Evolutionary conservation across 202 grass and related monocot species (phyloP).

Genomic region (Sporobolus alterniflorus): DNA sequence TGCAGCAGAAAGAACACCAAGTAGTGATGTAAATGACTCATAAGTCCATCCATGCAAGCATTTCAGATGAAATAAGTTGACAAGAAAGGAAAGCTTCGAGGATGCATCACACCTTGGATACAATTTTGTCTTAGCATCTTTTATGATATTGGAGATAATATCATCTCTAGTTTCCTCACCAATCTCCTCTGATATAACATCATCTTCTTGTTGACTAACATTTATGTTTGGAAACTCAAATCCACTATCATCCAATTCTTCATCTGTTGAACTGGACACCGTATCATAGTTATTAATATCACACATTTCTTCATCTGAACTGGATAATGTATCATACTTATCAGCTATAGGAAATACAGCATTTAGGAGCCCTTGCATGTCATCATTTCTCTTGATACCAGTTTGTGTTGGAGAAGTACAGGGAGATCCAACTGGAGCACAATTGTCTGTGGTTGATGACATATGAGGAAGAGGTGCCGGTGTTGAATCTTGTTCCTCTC

Average conservation of each 20-base stretch:
- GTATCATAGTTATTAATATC: background rate
- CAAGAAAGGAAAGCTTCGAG: constrained; percentile 17
- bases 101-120: constrained; percentile 7
- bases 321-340: background rate
- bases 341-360: background rate
- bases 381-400: background rate
- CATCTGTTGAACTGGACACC: background rate
- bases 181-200: background rate
- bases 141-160: background rate
- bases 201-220: background rate
- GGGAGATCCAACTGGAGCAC: background rate
- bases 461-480: background rate
- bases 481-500: background rate
- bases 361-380: background rate
- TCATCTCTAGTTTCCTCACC: background rate
- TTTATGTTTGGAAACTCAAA: background rate
- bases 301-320: background rate
- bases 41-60: constrained; percentile 9
- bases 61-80: constrained; percentile 22
- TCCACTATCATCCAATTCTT: background rate
- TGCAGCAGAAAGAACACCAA: background rate
- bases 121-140: background rate
- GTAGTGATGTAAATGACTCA: background rate
- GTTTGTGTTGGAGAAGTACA: too few species aligned
- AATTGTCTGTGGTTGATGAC: background rate